Evolutionary conservation across 2,329 filamentous ascomycete genomes (phyloP).

Genomic region (Paramyrothecium sp.): DNA sequence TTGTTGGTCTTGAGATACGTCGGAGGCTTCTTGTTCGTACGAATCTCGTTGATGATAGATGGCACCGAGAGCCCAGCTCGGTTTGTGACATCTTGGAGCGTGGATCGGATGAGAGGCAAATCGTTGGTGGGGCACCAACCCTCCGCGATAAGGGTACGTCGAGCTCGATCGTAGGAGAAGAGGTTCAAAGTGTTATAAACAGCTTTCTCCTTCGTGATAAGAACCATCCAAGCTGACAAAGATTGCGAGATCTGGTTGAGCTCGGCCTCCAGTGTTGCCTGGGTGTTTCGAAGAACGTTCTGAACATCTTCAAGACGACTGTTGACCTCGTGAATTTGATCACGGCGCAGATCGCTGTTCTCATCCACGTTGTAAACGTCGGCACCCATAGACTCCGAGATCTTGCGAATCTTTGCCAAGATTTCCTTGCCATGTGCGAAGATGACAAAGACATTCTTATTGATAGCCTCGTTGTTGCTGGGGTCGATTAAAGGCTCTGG

Average conservation of each 20-base stretch:
- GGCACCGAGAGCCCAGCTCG: conserved; percentile 94
- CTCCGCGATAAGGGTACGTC: conserved; percentile 95
- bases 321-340: conserved; percentile 98
- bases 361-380: conserved; percentile 97
- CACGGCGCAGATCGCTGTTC: conserved; percentile 90
- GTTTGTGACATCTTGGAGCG: conserved; percentile 94
- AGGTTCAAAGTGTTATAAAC: conserved; percentile 94
- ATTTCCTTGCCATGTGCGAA: conserved; percentile 99
- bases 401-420: conserved; percentile 97
- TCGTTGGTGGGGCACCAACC: conserved; percentile 96
- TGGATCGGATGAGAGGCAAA: conserved; percentile 83
- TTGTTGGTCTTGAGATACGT: conserved; percentile 98
- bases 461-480: conserved; percentile 83
- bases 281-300: conserved; percentile 92
- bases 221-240: conserved; percentile 93
- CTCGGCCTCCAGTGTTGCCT: conserved; percentile 89
- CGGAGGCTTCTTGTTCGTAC: conserved; percentile 93
- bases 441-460: conserved; percentile 99
- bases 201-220: conserved; percentile 97
- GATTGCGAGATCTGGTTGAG: conserved; percentile 90
- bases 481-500: conserved; percentile 90
- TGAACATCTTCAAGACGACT: conserved; percentile 85
- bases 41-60: conserved; percentile 97
- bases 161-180: conserved; percentile 93
- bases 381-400: conserved; percentile 94